Evolutionary conservation across 345 rosid genomes (phyloP).

Genomic region (Salix caprea): DNA sequence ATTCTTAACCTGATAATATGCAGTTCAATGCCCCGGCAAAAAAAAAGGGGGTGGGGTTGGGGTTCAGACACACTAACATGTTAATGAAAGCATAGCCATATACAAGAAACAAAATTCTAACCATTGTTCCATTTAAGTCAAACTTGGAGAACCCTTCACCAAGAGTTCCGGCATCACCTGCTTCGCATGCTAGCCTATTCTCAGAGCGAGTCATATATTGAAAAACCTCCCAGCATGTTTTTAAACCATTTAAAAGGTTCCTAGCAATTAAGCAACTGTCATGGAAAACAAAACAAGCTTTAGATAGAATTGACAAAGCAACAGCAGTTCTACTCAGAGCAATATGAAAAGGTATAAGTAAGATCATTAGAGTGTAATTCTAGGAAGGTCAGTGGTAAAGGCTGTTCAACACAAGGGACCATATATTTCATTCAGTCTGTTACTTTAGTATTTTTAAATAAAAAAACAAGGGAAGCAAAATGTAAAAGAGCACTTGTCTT

Average conservation of each 20-base stretch:
- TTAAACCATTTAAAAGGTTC: constrained; percentile 86
- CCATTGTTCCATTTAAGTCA: constrained; percentile 72
- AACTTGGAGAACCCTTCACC: constrained; percentile 80
- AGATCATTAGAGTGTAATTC: neutral
- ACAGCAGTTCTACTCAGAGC: neutral
- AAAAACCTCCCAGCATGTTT: constrained; percentile 87
- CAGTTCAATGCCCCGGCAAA: constrained; percentile 13
- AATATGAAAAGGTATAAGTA: neutral
- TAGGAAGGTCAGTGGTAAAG: neutral
- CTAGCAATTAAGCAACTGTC: constrained; percentile 86
- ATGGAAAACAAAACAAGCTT: constrained; percentile 17
- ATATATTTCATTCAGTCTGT: neutral
- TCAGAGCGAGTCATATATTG: constrained; percentile 73
- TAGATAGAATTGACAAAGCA: constrained; percentile 7
- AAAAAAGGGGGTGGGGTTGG: neutral
- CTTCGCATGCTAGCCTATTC: constrained; percentile 55
- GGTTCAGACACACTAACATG: neutral
- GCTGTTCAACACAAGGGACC: neutral
- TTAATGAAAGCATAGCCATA: neutral
- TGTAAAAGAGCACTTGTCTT: neutral
- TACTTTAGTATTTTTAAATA: neutral
- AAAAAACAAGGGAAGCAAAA: neutral
- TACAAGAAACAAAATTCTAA: constrained; percentile 26
- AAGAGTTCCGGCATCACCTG: constrained; percentile 57
- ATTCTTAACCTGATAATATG: constrained; percentile 50